Evolutionary conservation across 208 protist species (phyloP), one percentile per base, ranked within the genome.

Genomic region (Blastocrithidia nonstop): DNA sequence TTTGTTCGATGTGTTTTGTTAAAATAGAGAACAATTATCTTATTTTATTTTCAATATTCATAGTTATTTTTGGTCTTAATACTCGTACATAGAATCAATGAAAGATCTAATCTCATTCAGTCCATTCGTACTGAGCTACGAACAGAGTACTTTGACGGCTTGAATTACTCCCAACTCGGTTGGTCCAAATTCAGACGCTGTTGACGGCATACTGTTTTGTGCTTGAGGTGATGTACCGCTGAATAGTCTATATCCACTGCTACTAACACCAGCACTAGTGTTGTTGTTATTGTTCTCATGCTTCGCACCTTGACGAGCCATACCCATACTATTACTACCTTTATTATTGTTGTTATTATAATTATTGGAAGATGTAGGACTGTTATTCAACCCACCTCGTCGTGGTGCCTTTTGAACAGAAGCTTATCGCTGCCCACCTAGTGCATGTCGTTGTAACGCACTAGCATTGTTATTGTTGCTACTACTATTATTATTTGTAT

Each of bases 141-240:
- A 71, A 46, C 73, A 73, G 11, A 90, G 47, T 21, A 86, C 65
- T 41, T 90, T 86, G 6, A 90, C 65, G 1, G 81, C 81, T 58
- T 81, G 76, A 27, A 90, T 61, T 11, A 86, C 73, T 20, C 80
- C 75, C 21, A 65, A 62, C 51, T 89, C 80, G 1, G 71, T 71
- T 5, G 80, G 75, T 0, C 75, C 75, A 17, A 52, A 42, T 21
- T n/a, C n/a, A n/a, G n/a, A n/a, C n/a, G 21, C 4, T 45, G 3
- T 32, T 42, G 41, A 50, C 28, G 22, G 45, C 41, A 37, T 53
- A 38, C 23, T 19, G 32, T 0, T 21, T 23, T 3, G 32, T 43
- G 50, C 11, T 23, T 50, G 44, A 22, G 43, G 16, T 2, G 21
- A 39, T 6, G 23, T 3, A 28, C 5, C 4, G 13, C 1, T 7